Percentiles rank a stretch among this genome's conserved stretches.
phyloP scores from a whole-genome alignment of 805 yeast species.

The Teunomyces lycoperdinae region DNA sequence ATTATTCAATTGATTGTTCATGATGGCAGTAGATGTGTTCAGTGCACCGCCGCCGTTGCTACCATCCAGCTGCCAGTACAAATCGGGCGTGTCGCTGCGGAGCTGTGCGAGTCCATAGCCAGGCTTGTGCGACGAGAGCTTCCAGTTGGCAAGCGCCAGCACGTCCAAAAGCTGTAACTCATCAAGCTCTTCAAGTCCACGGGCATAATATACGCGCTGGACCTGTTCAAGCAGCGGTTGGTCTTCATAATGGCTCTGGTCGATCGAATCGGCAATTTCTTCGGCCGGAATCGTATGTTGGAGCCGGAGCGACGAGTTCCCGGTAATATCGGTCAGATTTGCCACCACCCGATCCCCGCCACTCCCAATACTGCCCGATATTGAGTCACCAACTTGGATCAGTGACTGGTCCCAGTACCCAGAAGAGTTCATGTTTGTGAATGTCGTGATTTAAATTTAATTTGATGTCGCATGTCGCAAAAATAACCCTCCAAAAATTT shows the following conservation, averaged over 20 bases:
- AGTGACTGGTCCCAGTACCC: conserved; percentile 23
- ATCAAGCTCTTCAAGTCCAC: conserved; percentile 57
- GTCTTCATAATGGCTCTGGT: conserved; percentile 9
- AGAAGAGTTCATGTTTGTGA: conserved; percentile 21
- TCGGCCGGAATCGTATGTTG: conserved; percentile 28
- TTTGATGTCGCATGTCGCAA: neutral
- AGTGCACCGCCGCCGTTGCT: conserved; percentile 30
- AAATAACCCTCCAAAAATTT: neutral
- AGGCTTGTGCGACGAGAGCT: conserved; percentile 69
- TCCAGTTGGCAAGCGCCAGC: conserved; percentile 82
- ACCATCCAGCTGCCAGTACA: conserved; percentile 96
- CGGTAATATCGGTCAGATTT: neutral
- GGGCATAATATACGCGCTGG: conserved; percentile 36
- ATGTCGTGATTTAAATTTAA: neutral
- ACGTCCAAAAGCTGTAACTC: conserved; percentile 64
- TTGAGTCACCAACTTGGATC: conserved; percentile 1
- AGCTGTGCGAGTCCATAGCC: conserved; percentile 73
- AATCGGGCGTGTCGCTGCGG: conserved; percentile 65
- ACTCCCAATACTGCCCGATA: conserved; percentile 5
- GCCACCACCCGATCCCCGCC: neutral
- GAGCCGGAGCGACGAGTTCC: conserved; percentile 23
- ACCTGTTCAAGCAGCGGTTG: conserved; percentile 41
- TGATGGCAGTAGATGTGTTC: conserved; percentile 21
- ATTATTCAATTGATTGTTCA: conserved; percentile 44
- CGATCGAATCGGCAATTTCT: conserved; percentile 29